Percentiles rank a stretch among this genome's conserved stretches.
These are phyloP conservation scores for Phytophthora sp. DNA, from an alignment of 352 stramenopile genomes.

Conservation along the genomic window DNA sequence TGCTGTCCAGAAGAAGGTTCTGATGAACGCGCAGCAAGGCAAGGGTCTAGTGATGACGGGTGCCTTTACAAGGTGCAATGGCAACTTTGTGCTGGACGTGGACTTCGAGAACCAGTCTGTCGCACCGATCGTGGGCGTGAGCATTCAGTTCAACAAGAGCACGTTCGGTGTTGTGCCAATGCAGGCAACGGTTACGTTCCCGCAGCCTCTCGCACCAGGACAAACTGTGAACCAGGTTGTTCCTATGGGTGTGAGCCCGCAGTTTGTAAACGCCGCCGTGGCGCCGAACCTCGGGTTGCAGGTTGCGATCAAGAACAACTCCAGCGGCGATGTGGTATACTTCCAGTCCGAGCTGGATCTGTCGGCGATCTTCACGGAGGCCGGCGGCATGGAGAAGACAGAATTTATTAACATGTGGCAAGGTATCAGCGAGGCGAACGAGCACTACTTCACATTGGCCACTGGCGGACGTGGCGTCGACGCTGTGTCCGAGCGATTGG, in stretches of 20 bases:
- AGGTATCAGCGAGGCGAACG: constrained; percentile 94
- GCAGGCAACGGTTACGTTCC: constrained; percentile 90
- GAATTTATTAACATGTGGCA: constrained; percentile 97
- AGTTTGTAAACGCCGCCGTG: constrained; percentile 77
- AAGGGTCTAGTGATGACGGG: constrained; percentile 93
- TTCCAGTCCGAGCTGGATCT: constrained; percentile 95
- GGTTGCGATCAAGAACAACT: constrained; percentile 98
- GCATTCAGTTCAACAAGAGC: constrained; percentile 99
- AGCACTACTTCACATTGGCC: constrained; percentile 92
- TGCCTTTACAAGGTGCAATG: constrained; percentile 63
- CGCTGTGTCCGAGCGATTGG: constrained; percentile 86
- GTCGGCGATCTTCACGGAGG: constrained; percentile 87
- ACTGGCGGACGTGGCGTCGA: constrained; percentile 78
- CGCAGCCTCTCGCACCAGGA: constrained; percentile 66
- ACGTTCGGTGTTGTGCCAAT: constrained; percentile 95
- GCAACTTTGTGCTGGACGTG: constrained; percentile 75
- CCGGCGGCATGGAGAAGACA: constrained; percentile 89
- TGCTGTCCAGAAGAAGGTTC: constrained; percentile 64
- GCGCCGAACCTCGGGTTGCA: constrained; percentile 90
- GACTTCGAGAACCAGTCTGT: constrained; percentile 91
- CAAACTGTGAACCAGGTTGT: constrained; percentile 79
- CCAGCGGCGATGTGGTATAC: constrained; percentile 94
- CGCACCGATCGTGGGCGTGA: constrained; percentile 88
- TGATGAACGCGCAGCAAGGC: constrained; percentile 79
- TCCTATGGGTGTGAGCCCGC: constrained; percentile 80